Base-by-base conservation (phyloP, 305 asterid genomes). In the Striga hermonthica region DNA sequence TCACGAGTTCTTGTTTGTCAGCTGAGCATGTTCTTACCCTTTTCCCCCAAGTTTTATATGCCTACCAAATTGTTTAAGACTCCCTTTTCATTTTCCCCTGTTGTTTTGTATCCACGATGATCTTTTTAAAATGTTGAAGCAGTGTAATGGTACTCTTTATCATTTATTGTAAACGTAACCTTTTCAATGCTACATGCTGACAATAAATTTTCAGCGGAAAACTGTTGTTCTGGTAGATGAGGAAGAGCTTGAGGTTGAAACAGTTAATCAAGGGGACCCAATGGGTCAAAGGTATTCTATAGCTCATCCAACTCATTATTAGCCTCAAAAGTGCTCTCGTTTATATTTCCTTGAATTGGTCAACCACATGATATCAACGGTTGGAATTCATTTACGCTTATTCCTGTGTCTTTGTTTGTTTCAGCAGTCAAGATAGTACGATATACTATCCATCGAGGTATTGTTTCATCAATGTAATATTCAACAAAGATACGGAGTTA, bases 371-470 rank as follows among this genome's bases (percentile, higher is more conserved):
- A 39, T 76, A 63, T 72, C 15, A 65, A 52, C 55, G 7, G 14
- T 36, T 43, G 34, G 36, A 10, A 47, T 75, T 58, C 14, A 38
- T 53, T 57, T 72, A 37, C 55, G 55, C 75, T 80, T 54, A 77
- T 73, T 56, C 70, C 52, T 47, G 28, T 74, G 37, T 75, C 68
- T 67, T 74, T 70, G 62, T 64, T 61, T 73, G 60, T 76, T 81
- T 80, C 90, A 83, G 95, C 80, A 48, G 57, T 57, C 75, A 77
- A 76, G 83, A 74, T 50, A 31, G 73, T 62, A 77, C 66, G 69
- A 80, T 93, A 74, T 86, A 79, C 79, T 93, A 85, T 80, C 99
- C 99, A 45, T 86, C 95, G 28, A 90, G 99, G 99, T 93, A 79
- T 61, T 61, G 39, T 61, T 52, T 38, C 63, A 55, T 69, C 59